A percentile compares a stretch with the other conserved stretches of the same genome.
phyloP scores from a whole-genome alignment of 2,329 filamentous ascomycete genomes.

The Trichoderma oligosporum region DNA sequence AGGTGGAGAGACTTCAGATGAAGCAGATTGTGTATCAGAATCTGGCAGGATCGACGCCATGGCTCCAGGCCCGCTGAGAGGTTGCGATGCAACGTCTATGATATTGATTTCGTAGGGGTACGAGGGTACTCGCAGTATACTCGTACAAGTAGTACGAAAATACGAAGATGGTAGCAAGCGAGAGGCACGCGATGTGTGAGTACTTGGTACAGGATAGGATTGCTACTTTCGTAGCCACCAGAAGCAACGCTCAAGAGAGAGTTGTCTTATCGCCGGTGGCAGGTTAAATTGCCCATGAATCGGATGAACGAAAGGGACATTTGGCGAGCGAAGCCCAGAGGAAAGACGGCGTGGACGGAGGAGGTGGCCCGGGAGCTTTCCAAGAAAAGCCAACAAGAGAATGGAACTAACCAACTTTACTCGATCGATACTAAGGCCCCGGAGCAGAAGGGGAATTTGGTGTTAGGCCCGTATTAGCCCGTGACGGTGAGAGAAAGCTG shows the following conservation, averaged over 20 bases:
- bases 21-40: constrained; percentile 40
- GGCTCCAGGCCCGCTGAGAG: constrained; percentile 17
- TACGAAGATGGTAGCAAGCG: constrained; percentile 13
- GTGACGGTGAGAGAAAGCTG: background rate
- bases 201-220: background rate
- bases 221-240: background rate
- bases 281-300: constrained; percentile 20
- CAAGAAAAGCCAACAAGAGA: background rate
- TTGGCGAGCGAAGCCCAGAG: constrained; percentile 3
- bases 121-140: constrained; percentile 10
- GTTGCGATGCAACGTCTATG: constrained; percentile 26
- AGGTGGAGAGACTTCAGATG: constrained; percentile 31
- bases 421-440: constrained; percentile 3
- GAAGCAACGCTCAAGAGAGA: constrained; percentile 13
- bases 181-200: background rate
- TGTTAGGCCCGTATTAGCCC: background rate
- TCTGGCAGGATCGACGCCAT: constrained; percentile 22
- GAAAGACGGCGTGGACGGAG: background rate
- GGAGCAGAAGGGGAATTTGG: constrained; percentile 5
- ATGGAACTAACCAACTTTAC: background rate
- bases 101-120: constrained; percentile 18
- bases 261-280: constrained; percentile 23
- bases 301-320: constrained; percentile 12
- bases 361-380: constrained; percentile 15
- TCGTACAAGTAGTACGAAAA: background rate